These are phyloP conservation scores for Hyaloscypha bicolor DNA, from an alignment of 495 filamentous ascomycete genomes.

Conservation along the genomic window DNA sequence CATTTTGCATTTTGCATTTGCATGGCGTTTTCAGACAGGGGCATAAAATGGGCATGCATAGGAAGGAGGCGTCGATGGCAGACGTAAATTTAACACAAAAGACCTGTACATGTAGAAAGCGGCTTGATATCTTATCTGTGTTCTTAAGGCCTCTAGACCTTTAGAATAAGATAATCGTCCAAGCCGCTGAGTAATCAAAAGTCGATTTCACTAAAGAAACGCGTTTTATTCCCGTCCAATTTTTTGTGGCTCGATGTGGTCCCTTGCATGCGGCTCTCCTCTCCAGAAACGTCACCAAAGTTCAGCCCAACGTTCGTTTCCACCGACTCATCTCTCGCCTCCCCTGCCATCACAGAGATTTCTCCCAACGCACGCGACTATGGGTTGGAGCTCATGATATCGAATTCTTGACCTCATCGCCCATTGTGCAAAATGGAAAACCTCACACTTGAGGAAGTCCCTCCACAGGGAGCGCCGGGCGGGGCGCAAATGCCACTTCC, in stretches of 20 bases:
- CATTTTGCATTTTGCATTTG: slow-evolving; percentile 19
- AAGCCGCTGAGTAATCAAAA: slow-evolving; percentile 1
- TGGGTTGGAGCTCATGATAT: slow-evolving; percentile 25
- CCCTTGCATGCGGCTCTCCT: slow-evolving; percentile 12
- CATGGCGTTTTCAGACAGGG: neutral
- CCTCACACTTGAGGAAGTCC: slow-evolving; percentile 46
- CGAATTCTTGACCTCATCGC: slow-evolving; percentile 15
- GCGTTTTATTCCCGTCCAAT: neutral
- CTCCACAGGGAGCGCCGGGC: slow-evolving; percentile 31
- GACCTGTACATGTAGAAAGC: neutral
- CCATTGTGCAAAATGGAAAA: slow-evolving; percentile 48
- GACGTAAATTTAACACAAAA: neutral
- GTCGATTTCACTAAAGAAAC: neutral
- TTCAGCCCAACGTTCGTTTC: neutral
- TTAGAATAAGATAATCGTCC: neutral
- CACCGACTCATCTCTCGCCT: neutral
- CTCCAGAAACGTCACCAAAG: slow-evolving; percentile 3
- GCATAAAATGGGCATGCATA: slow-evolving; percentile 1
- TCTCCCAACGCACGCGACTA: slow-evolving; percentile 22
- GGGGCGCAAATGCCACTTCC: slow-evolving; percentile 23
- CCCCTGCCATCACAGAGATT: neutral
- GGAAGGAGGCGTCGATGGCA: neutral
- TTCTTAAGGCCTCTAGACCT: neutral
- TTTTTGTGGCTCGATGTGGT: slow-evolving; percentile 15
- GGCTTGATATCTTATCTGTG: neutral